These are phyloP conservation scores for Trichosporon coremiiforme DNA, from an alignment of 1,284 basidiomycete species.

Conservation along the genomic window DNA sequence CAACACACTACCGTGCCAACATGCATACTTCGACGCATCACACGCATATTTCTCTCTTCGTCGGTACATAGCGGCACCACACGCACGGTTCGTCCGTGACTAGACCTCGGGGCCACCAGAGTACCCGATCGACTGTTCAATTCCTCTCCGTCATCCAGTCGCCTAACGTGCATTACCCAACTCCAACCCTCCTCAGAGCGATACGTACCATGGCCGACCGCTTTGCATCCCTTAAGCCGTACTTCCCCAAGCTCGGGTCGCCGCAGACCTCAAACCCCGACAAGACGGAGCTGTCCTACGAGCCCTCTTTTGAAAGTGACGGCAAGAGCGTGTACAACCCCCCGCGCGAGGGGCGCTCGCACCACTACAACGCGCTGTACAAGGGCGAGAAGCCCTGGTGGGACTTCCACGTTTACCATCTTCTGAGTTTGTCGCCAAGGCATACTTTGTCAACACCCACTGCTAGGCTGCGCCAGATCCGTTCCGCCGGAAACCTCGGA, in stretches of 20 bases:
- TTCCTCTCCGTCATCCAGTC: background rate
- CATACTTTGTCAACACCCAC: background rate
- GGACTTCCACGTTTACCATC: slow-evolving; percentile 37
- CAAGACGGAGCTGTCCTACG: slow-evolving; percentile 56
- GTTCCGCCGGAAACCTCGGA: slow-evolving; percentile 2
- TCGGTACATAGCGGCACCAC: background rate
- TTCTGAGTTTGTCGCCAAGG: slow-evolving; percentile 13
- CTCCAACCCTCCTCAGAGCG: slow-evolving; percentile 4
- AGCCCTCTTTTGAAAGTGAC: slow-evolving; percentile 59
- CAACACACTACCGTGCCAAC: background rate
- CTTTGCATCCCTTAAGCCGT: slow-evolving; percentile 6
- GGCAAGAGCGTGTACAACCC: slow-evolving; percentile 62
- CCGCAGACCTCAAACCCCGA: slow-evolving; percentile 17
- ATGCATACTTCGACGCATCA: background rate
- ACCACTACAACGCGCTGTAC: slow-evolving; percentile 32
- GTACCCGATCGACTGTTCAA: background rate
- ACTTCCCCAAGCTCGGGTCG: slow-evolving; percentile 20
- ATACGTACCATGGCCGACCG: slow-evolving; percentile 32
- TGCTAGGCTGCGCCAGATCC: background rate
- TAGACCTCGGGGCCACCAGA: background rate
- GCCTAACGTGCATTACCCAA: background rate
- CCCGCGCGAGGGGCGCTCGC: slow-evolving; percentile 31
- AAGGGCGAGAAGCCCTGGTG: slow-evolving; percentile 28
- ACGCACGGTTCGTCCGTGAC: background rate
- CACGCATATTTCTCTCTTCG: background rate